Percentiles rank a stretch among this genome's conserved stretches.
Evolutionary conservation across 306 rosid species (phyloP).

Genomic region (Trichosanthes truncata): DNA sequence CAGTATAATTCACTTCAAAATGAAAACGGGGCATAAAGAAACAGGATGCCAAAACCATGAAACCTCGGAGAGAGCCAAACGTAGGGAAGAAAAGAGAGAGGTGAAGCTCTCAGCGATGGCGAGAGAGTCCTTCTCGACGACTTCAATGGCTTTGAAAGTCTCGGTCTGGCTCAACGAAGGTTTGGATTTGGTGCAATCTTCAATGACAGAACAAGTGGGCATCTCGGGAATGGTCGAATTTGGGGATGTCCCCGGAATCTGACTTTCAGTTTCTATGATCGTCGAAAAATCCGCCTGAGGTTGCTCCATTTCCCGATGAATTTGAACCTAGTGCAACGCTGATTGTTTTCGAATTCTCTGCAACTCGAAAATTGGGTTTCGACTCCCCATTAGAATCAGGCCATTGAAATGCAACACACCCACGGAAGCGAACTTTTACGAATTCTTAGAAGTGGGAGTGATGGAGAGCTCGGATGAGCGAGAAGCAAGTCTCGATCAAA

Average conservation of each 20-base stretch:
- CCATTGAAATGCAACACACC: background rate
- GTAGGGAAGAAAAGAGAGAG: slow-evolving; percentile 74
- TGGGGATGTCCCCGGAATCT: slow-evolving; percentile 13
- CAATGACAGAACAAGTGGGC: slow-evolving; percentile 1
- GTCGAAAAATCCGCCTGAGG: slow-evolving; percentile 8
- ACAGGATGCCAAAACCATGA: background rate
- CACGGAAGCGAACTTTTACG: background rate
- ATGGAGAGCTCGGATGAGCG: background rate
- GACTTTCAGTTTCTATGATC: slow-evolving; percentile 31
- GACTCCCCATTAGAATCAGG: background rate
- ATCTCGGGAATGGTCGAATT: background rate
- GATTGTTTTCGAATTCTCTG: background rate
- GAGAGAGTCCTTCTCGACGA: slow-evolving; percentile 68
- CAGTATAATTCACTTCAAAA: background rate
- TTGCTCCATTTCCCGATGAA: slow-evolving; percentile 29
- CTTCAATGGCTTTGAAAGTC: slow-evolving; percentile 50
- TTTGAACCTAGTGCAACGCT: background rate
- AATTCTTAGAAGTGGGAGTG: background rate
- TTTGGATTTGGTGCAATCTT: slow-evolving; percentile 16
- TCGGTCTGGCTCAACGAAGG: slow-evolving; percentile 27
- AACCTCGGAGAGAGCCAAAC: slow-evolving; percentile 62
- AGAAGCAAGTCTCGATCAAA: no score
- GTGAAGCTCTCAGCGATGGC: slow-evolving; percentile 67
- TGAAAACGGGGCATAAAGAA: background rate
- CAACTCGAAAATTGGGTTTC: background rate